Percentiles rank a stretch among this genome's conserved stretches.
phyloP scores from a whole-genome alignment of 169 alveolate species.

The Plasmodium cynomolgi region DNA sequence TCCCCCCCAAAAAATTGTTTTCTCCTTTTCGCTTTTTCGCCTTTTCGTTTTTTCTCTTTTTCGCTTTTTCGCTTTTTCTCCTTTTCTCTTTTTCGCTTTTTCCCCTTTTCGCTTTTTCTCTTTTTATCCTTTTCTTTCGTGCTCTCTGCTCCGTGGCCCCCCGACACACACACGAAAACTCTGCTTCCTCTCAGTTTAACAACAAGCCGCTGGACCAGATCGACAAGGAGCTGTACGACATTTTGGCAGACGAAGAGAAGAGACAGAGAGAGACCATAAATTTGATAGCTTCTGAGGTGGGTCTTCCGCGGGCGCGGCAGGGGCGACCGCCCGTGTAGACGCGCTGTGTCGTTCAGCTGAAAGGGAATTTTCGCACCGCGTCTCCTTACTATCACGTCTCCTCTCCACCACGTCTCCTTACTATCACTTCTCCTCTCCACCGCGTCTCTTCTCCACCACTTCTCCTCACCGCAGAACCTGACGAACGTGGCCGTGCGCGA shows the following conservation, averaged over 20 bases:
- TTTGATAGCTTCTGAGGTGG: conserved; percentile 90
- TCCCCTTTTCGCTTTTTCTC: neutral
- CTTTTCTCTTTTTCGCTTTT: neutral
- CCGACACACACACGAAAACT: neutral
- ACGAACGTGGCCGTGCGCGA: conserved; percentile 91
- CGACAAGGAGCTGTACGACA: conserved; percentile 87
- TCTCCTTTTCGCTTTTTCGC: neutral
- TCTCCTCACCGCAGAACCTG: conserved; percentile 83
- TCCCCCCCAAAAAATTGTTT: neutral
- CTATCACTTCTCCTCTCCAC: conserved; percentile 43
- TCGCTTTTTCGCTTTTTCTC: neutral
- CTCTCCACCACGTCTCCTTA: neutral
- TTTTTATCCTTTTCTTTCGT: neutral
- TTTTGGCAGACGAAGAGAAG: conserved; percentile 85
- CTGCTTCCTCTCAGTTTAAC: conserved; percentile 18
- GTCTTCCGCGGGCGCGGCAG: neutral
- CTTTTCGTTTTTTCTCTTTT: neutral
- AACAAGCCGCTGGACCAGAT: conserved; percentile 76
- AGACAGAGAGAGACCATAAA: conserved; percentile 86
- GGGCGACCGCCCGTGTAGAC: neutral
- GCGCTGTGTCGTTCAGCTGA: neutral
- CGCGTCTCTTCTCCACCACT: conserved; percentile 49
- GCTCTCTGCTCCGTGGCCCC: neutral
- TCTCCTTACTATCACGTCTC: neutral
- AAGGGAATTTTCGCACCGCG: neutral